A percentile compares a stretch with the other conserved stretches of the same genome.
phyloP scores from a whole-genome alignment of 495 filamentous ascomycete species.

The Corynascus novoguineensis region DNA sequence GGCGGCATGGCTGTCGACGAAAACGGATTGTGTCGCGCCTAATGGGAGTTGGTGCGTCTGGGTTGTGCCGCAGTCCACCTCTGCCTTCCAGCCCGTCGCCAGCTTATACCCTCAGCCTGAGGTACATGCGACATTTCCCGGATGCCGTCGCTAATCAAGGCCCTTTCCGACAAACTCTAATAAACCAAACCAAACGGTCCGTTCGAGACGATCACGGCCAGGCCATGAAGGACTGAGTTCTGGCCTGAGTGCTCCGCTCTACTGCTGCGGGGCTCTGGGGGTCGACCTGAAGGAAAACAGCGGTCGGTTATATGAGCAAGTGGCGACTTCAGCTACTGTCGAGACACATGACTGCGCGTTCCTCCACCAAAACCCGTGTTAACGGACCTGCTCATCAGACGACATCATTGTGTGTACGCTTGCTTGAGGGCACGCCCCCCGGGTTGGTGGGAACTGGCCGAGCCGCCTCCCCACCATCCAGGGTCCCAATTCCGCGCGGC shows the following conservation, averaged over 20 bases:
- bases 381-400: constrained; percentile 5
- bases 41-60: not conserved
- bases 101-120: too few species aligned
- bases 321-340: constrained; percentile 23
- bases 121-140: constrained; percentile 22
- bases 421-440: too few species aligned
- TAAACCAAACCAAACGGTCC: constrained; percentile 4
- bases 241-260: not conserved
- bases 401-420: constrained; percentile 1
- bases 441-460: not conserved
- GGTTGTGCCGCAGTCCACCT: not conserved
- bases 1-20: constrained; percentile 4
- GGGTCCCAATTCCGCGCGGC: constrained; percentile 1
- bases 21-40: constrained; percentile 12
- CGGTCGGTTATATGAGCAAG: constrained; percentile 13
- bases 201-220: not conserved
- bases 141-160: constrained; percentile 22
- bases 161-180: constrained; percentile 12
- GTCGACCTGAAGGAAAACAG: constrained; percentile 11
- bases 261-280: not conserved
- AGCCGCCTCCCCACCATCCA: not conserved
- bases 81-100: constrained; percentile 6
- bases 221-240: not conserved
- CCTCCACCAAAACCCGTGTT: constrained; percentile 21
- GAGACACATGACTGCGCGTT: constrained; percentile 25